A percentile compares a stretch with the other conserved stretches of the same genome.
These are phyloP conservation scores for Incumbomyces delicatus DNA, from an alignment of 2,329 filamentous ascomycete species.

Conservation along the genomic window DNA sequence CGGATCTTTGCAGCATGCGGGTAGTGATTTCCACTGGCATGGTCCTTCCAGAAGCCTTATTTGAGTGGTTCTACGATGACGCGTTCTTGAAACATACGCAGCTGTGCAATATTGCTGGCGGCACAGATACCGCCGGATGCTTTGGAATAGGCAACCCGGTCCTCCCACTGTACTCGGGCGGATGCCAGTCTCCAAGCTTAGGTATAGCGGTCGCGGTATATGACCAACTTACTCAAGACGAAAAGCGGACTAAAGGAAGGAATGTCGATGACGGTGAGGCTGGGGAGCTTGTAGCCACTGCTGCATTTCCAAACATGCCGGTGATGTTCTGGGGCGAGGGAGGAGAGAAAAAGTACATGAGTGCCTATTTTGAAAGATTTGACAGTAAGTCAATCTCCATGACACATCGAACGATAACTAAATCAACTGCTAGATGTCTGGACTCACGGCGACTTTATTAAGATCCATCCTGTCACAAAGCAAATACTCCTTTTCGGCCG, in stretches of 20 bases:
- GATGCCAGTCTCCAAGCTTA: conserved; percentile 44
- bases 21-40: conserved; percentile 66
- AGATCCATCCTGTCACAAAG: conserved; percentile 57
- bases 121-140: conserved; percentile 47
- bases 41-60: conserved; percentile 66
- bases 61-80: conserved; percentile 69
- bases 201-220: conserved; percentile 50
- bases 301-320: conserved; percentile 67
- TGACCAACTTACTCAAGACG: conserved; percentile 37
- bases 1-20: conserved; percentile 52
- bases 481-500: conserved; percentile 58
- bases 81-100: conserved; percentile 60
- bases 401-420: too few relatives aligned
- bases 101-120: conserved; percentile 37
- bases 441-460: conserved; percentile 76
- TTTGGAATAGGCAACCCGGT: conserved; percentile 52
- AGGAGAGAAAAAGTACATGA: conserved; percentile 45
- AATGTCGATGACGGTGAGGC: conserved; percentile 47
- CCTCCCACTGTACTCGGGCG: conserved; percentile 53
- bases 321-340: conserved; percentile 50
- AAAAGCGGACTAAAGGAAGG: background rate
- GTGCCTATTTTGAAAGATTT: conserved; percentile 23
- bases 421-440: too few relatives aligned
- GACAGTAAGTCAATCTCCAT: too few relatives aligned
- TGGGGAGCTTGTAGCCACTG: conserved; percentile 64